Base-by-base conservation (phyloP, 371 early-diverging fungal genomes). In the Syncephalastrum sp. region DNA sequence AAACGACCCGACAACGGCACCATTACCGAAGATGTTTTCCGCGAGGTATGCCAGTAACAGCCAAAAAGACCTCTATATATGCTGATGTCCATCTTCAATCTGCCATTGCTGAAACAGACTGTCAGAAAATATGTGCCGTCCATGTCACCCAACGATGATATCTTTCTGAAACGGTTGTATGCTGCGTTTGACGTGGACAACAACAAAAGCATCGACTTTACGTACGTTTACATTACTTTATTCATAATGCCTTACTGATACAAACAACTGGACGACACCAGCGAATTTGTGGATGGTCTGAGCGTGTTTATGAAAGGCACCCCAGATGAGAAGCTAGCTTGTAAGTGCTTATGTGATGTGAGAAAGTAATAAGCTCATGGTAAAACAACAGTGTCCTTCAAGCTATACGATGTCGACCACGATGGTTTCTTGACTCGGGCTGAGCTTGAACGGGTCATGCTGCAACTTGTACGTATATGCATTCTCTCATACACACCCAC, bases 221-320 rank as follows among this genome's bases (percentile, higher is more conserved):
- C 61, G 74, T 77, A 68, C 46, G 63, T 42, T 14, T 15, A 6
- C 4, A 48, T 23, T 12, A 42, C 23, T 44, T 50, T 48, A 33
- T 29, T 47, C 12, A 6, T 46, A 16, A 15, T 33, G 12, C 42
- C 17, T 25, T 23, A 24, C 27, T 50, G 24, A 25, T n/a, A 19
- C 14, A 3, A 24, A 6, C 0, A 21, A 21, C 21, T 21, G 21
- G 14, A 6, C 21, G 27, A 41, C 17, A 53, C 54, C 49, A 79
- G 82, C 33, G 88, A 91, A 67, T 91, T 91, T 66, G 86, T 91
- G 4, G 81, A 87, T 55, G 93, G 93, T 1, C 68, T 92, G 29
- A 83, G 84, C 49, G 79, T 85, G 5, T 90, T 91, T 61, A 83
- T 90, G 78, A 90, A 89, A 70, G 93, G 93, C 23, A 90, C 82